Base-by-base conservation (phyloP, 371 early-diverging fungal genomes). In the Circinella minor region DNA sequence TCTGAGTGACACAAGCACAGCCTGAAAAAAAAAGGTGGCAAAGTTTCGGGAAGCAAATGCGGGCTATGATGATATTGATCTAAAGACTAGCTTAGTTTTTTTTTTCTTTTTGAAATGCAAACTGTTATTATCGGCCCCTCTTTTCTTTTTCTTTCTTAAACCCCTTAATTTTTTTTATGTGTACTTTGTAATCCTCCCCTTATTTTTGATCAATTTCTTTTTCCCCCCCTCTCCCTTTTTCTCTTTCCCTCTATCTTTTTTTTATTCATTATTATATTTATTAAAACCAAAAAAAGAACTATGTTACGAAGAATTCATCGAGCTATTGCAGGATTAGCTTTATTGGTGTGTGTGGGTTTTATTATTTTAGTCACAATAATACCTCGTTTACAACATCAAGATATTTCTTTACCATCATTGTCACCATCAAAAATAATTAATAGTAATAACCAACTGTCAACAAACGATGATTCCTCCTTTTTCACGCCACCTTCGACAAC, bases 241-340 rank as follows among this genome's bases (percentile, higher is more conserved):
- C 15, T 5, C 54, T 60, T 60, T 60, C 20, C 17, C 27, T 36
- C 60, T 60, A 43, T 60, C 27, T 60, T 15, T 38, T 60, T 20
- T 60, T 20, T 38, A 60, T n/a, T 4, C 36, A 20, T 54, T 54
- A 54, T 18, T 13, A n/a, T n/a, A 13, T 54, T 13, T 18, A 54
- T 54, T 54, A 54, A 8, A 8, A 1, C 6, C 54, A 18, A 15
- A 54, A 6, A 54, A n/a, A 54, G 8, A 43, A 43, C 3, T n/a
- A 59, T 61, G 39, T 20, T 61, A 27, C 37, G 62, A 39, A 37
- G 62, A 39, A 9, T 61, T n/a, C 46, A 61, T 61, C 37, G 62
- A 61, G 43, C 62, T 11, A 38, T 61, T 13, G 62, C 7, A 17
- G 46, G 38, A 15, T 34, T 61, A 27, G 37, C 62, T 61, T 46